phyloP scores from a whole-genome alignment of 305 asterid genomes.

The Fraxinus sp. region DNA sequence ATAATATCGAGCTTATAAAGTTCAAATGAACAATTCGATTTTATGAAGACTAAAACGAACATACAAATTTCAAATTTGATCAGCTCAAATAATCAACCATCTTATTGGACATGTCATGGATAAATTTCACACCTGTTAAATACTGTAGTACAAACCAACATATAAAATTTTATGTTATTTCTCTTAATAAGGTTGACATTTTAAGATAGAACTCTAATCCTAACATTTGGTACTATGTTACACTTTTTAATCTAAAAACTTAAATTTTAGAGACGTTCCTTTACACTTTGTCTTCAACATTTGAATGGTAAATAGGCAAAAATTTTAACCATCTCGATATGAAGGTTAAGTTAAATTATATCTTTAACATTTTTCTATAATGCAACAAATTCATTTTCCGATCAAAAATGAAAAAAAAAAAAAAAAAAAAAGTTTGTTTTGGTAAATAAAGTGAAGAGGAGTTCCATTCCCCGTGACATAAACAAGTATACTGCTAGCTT shows the following conservation, averaged over 20 bases:
- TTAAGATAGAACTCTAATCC: too few relatives aligned
- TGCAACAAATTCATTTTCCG: neutral
- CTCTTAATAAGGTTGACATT: neutral
- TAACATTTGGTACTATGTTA: neutral
- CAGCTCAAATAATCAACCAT: neutral
- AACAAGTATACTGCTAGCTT: neutral
- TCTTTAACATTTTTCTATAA: neutral
- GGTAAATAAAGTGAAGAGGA: neutral
- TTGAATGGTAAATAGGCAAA: neutral
- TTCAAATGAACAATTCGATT: neutral
- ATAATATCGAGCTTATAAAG: too few relatives aligned
- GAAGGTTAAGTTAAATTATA: neutral
- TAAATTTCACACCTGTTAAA: neutral
- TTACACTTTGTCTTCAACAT: too few relatives aligned
- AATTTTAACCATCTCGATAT: neutral
- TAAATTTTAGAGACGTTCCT: too few relatives aligned
- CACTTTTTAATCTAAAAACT: too few relatives aligned
- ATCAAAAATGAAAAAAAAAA: neutral
- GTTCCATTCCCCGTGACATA: constrained; percentile 25
- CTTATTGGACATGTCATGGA: too few relatives aligned
- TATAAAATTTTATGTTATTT: neutral
- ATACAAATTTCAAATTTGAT: neutral
- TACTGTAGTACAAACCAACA: neutral
- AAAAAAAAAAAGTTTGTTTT: neutral
- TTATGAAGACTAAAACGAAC: neutral